phyloP scores from a whole-genome alignment of 108 stramenopile genomes.

The Skeletonema grethae region DNA sequence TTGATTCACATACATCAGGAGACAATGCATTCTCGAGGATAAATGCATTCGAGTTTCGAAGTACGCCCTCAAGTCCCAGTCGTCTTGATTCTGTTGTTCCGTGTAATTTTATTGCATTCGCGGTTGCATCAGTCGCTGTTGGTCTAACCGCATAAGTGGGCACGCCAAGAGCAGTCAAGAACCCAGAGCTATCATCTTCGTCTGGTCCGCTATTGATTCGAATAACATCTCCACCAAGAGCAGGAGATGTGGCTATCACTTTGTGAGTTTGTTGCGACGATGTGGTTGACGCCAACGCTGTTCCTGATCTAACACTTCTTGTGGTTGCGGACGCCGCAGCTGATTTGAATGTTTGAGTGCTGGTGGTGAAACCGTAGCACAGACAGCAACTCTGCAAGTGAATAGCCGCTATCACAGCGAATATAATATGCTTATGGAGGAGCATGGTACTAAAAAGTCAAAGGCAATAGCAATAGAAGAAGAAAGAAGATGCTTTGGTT shows the following conservation, averaged over 20 bases:
- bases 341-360: not conserved
- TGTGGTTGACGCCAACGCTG: not conserved
- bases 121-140: conserved; percentile 2
- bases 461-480: too few species aligned
- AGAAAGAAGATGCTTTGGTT: too few species aligned
- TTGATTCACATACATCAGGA: conserved; percentile 50
- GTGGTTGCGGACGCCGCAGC: not conserved
- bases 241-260: conserved; percentile 31
- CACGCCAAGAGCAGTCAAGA: conserved; percentile 56
- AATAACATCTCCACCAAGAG: conserved; percentile 45
- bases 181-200: conserved; percentile 23
- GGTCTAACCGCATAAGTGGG: conserved; percentile 64
- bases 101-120: not conserved
- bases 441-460: not conserved
- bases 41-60: conserved; percentile 62
- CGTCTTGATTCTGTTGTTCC: conserved; percentile 11
- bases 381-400: not conserved
- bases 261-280: not conserved
- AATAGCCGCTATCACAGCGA: not conserved
- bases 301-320: not conserved
- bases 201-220: conserved; percentile 32
- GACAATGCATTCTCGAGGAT: conserved; percentile 60
- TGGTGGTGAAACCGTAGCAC: not conserved
- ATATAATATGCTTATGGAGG: not conserved
- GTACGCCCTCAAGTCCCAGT: conserved; percentile 66